Conservation (phyloP, 2,329 filamentous ascomycete species). For the Sporothrix inflata region DNA sequence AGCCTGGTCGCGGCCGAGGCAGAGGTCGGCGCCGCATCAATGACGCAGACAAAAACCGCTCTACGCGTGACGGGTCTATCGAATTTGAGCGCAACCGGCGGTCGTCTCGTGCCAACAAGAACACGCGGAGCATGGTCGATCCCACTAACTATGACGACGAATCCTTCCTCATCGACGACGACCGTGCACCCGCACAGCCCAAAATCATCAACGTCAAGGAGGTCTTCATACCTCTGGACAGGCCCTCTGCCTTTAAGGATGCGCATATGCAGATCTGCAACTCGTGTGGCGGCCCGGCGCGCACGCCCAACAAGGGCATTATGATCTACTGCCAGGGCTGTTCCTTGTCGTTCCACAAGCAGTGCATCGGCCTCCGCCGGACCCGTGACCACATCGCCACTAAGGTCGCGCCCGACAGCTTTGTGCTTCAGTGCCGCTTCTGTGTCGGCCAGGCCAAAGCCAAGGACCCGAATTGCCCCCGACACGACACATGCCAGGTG, state of each 20-base stretch:
- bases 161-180: slow-evolving; percentile 54
- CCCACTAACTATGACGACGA: slow-evolving; percentile 62
- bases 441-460: slow-evolving; percentile 72
- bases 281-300: slow-evolving; percentile 63
- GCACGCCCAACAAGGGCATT: slow-evolving; percentile 63
- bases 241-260: slow-evolving; percentile 65
- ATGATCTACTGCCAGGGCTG: slow-evolving; percentile 92
- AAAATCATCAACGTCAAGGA: slow-evolving; percentile 72
- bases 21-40: slow-evolving; percentile 29
- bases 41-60: background rate
- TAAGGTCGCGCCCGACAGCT: slow-evolving; percentile 75
- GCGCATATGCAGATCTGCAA: slow-evolving; percentile 74
- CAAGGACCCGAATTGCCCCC: slow-evolving; percentile 71
- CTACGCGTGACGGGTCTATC: slow-evolving; percentile 43
- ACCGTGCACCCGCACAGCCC: slow-evolving; percentile 49
- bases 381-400: slow-evolving; percentile 85
- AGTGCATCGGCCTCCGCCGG: slow-evolving; percentile 75
- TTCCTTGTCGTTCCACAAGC: slow-evolving; percentile 78
- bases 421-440: slow-evolving; percentile 86
- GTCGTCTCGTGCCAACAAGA: slow-evolving; percentile 52
- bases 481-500: slow-evolving; percentile 69
- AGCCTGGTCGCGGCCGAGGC: slow-evolving; percentile 29
- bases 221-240: slow-evolving; percentile 65
- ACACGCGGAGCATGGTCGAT: slow-evolving; percentile 54
- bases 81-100: slow-evolving; percentile 57